Percentiles rank a stretch among this genome's conserved stretches.
Conservation (phyloP, 352 stramenopile genomes). For the Phytophthora hibernalis region DNA sequence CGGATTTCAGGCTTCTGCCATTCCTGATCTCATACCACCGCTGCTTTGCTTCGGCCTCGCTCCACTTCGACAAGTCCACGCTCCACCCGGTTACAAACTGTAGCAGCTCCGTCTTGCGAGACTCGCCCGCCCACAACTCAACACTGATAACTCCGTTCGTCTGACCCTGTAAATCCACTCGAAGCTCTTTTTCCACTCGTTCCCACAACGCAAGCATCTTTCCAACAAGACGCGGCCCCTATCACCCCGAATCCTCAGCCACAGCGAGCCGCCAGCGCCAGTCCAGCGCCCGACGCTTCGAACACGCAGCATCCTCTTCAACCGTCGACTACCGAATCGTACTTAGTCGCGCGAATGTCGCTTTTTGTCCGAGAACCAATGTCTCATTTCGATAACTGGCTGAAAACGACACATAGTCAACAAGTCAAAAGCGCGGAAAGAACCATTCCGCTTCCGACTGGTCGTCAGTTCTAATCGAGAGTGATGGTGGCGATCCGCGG, state of each 20-base stretch:
- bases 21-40: constrained; percentile 28
- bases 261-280: constrained; percentile 6
- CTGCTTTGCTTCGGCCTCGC: constrained; percentile 10
- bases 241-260: constrained; percentile 2
- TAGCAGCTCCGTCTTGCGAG: constrained; percentile 27
- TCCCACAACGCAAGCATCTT: constrained; percentile 9
- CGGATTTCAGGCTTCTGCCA: not conserved
- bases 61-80: constrained; percentile 36
- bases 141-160: constrained; percentile 1
- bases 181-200: constrained; percentile 5
- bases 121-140: constrained; percentile 23
- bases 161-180: constrained; percentile 3
- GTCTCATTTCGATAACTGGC: constrained; percentile 2
- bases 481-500: constrained; percentile 77
- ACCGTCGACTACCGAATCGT: constrained; percentile 24
- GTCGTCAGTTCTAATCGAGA: constrained; percentile 3
- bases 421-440: constrained; percentile 12
- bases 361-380: no score
- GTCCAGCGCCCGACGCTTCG: constrained; percentile 14
- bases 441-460: constrained; percentile 5
- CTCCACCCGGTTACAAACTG: constrained; percentile 33
- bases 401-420: constrained; percentile 21
- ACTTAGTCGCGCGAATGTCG: constrained; percentile 29
- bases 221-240: constrained; percentile 20
- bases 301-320: constrained; percentile 13